Evolutionary conservation across 75 land plant species (phyloP).

Genomic region (Pinus tabuliformis): DNA sequence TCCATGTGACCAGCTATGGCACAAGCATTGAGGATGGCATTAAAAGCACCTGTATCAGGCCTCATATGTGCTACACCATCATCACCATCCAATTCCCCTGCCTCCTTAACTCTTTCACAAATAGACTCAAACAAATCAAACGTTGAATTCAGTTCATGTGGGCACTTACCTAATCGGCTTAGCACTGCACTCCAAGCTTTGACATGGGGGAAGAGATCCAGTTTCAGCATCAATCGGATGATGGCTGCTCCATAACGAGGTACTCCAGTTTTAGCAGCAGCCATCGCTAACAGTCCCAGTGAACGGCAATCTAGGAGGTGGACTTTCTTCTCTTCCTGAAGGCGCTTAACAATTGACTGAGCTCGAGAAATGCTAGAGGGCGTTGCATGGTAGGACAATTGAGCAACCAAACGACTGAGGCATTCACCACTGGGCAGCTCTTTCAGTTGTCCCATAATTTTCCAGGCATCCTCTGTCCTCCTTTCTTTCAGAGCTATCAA

Average conservation of each 20-base stretch:
- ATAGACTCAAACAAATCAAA: slow-evolving; percentile 31
- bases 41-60: slow-evolving; percentile 91
- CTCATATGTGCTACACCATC: slow-evolving; percentile 5
- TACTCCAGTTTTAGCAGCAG: slow-evolving; percentile 66
- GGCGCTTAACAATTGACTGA: slow-evolving; percentile 56
- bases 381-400: slow-evolving; percentile 69
- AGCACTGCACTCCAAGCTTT: slow-evolving; percentile 97
- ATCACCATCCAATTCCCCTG: neutral
- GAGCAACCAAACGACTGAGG: slow-evolving; percentile 80
- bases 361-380: slow-evolving; percentile 56
- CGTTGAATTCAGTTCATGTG: slow-evolving; percentile 36
- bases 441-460: slow-evolving; percentile 17
- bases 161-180: slow-evolving; percentile 50
- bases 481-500: slow-evolving; percentile 31
- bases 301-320: slow-evolving; percentile 70
- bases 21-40: slow-evolving; percentile 89
- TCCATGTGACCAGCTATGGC: slow-evolving; percentile 58
- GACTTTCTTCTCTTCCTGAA: slow-evolving; percentile 44
- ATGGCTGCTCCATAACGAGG: slow-evolving; percentile 55
- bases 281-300: slow-evolving; percentile 80
- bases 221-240: slow-evolving; percentile 64
- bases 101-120: slow-evolving; percentile 17
- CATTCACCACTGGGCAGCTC: slow-evolving; percentile 60
- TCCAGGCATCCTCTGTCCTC: slow-evolving; percentile 85
- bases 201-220: slow-evolving; percentile 73